Evolutionary conservation across 202 grass and related monocot genomes (phyloP).

Genomic region (Cymbopogon flexuosus): DNA sequence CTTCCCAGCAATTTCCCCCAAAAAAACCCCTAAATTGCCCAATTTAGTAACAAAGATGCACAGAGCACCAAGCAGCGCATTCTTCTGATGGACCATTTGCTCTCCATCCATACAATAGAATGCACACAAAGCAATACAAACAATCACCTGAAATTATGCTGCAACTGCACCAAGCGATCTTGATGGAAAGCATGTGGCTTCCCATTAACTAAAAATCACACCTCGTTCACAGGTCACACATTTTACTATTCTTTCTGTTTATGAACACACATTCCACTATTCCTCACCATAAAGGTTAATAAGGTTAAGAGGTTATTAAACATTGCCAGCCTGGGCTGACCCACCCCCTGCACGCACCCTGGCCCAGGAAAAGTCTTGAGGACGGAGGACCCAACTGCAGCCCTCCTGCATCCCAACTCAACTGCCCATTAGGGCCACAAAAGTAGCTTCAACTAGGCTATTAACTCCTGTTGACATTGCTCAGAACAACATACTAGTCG

Average conservation of each 20-base stretch:
- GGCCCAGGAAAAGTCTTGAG: not conserved
- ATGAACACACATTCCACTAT: not conserved
- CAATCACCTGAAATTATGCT: slow-evolving; percentile 5
- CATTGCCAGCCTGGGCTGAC: not conserved
- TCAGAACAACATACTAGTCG: not conserved
- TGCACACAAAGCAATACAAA: slow-evolving; percentile 17
- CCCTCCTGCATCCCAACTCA: not conserved
- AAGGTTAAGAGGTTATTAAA: not conserved
- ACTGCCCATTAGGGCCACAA: not conserved
- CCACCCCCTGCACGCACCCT: not conserved
- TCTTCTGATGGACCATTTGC: not conserved
- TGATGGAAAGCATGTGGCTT: slow-evolving; percentile 3
- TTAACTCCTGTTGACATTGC: not conserved
- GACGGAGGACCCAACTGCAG: not conserved
- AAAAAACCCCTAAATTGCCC: not conserved
- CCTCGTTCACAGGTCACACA: not conserved
- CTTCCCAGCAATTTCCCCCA: not conserved
- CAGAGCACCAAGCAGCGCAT: slow-evolving; percentile 4
- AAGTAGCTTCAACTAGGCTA: not conserved
- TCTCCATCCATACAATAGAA: not conserved
- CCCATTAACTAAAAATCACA: not conserved
- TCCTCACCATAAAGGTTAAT: not conserved
- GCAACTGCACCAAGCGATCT: not conserved
- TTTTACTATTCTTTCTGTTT: not conserved
- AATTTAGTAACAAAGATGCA: not conserved